Conservation (phyloP, 768 basidiomycete genomes). For the Podaxis sp. region DNA sequence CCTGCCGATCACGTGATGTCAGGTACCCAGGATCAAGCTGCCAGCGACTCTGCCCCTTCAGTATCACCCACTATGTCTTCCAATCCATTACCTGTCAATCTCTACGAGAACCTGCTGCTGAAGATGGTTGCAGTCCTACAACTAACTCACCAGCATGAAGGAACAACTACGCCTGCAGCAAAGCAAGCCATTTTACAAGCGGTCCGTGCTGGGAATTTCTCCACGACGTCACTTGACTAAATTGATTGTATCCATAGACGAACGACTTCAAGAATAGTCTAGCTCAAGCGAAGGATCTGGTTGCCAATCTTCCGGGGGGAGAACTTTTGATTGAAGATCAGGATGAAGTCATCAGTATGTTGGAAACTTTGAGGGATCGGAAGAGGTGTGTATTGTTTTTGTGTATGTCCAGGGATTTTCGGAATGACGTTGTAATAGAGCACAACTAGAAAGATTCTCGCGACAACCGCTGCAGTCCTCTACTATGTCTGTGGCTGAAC, state of each 20-base stretch:
- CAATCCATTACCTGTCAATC: conserved; percentile 40
- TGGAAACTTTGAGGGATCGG: conserved; percentile 59
- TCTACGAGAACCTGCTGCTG: conserved; percentile 57
- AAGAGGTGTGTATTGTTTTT: conserved; percentile 48
- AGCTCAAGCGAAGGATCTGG: conserved; percentile 58
- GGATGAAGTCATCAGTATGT: conserved; percentile 67
- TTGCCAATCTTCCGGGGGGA: conserved; percentile 64
- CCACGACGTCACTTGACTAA: neutral
- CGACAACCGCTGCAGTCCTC: conserved; percentile 30
- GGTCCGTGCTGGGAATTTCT: conserved; percentile 35
- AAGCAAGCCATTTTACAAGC: conserved; percentile 70
- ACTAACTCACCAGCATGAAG: conserved; percentile 57
- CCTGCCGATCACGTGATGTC: conserved; percentile 8
- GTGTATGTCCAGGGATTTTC: neutral
- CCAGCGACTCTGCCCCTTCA: neutral
- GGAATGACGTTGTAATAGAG: conserved; percentile 32
- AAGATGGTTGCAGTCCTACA: conserved; percentile 64
- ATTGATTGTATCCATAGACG: conserved; percentile 43
- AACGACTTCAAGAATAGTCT: conserved; percentile 67
- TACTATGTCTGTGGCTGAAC: conserved; percentile 24
- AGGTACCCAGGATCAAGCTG: neutral
- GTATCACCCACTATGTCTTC: conserved; percentile 26
- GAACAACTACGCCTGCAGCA: conserved; percentile 51
- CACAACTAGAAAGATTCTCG: conserved; percentile 55
- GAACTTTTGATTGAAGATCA: conserved; percentile 71